Percentiles rank a stretch among this genome's conserved stretches.
phyloP scores from a whole-genome alignment of 495 filamentous ascomycete species.

The Penicillium steckii region DNA sequence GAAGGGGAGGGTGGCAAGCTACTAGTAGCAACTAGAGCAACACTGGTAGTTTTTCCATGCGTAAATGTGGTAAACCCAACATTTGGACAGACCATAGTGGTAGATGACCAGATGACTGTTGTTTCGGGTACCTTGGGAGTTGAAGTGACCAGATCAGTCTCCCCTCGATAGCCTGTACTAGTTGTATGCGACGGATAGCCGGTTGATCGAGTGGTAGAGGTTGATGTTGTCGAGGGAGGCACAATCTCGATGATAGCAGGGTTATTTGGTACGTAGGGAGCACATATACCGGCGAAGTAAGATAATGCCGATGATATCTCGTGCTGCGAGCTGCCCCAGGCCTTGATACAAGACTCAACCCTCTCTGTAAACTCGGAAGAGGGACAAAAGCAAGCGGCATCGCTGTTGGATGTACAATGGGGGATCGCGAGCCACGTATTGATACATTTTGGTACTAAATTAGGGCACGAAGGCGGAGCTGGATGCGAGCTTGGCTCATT shows the following conservation, averaged over 20 bases:
- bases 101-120: background rate
- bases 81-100: background rate
- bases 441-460: slow-evolving; percentile 80
- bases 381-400: slow-evolving; percentile 84
- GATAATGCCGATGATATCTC: slow-evolving; percentile 67
- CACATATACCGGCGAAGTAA: slow-evolving; percentile 91
- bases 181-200: no score
- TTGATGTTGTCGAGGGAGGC: slow-evolving; percentile 37
- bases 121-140: background rate
- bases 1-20: background rate
- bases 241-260: slow-evolving; percentile 77
- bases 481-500: background rate
- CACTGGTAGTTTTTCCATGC: background rate
- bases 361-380: slow-evolving; percentile 70
- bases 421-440: slow-evolving; percentile 83
- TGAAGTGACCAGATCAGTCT: background rate
- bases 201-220: no score
- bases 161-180: no score
- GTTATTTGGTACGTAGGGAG: slow-evolving; percentile 67
- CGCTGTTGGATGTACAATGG: slow-evolving; percentile 81
- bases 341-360: slow-evolving; percentile 75
- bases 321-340: slow-evolving; percentile 64
- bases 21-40: background rate
- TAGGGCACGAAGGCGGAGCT: slow-evolving; percentile 52
- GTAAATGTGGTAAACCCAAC: background rate